Conservation (phyloP, 176 grass and related monocot species). For the Canna indica region DNA sequence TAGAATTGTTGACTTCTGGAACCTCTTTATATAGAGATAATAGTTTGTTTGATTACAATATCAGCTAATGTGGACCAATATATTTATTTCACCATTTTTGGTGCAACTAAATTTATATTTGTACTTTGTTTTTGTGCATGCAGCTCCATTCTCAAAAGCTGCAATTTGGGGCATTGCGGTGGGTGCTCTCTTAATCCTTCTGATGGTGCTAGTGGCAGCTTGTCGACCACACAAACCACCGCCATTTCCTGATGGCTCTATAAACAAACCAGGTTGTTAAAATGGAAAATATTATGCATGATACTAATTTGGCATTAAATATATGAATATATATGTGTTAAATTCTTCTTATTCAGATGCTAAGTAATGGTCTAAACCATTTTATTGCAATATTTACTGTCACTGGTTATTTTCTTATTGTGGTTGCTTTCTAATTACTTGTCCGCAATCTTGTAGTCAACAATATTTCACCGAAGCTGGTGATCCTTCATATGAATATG, state of each 20-base stretch:
- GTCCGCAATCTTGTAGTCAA: constrained; percentile 22
- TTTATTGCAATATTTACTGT: no score
- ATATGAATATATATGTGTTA: no score
- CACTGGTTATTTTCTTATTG: neutral
- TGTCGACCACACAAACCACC: constrained; percentile 45
- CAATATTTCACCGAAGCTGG: constrained; percentile 66
- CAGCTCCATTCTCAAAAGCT: constrained; percentile 54
- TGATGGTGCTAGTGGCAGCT: constrained; percentile 50
- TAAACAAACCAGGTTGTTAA: constrained; percentile 64
- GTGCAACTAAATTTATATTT: neutral
- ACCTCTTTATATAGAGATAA: constrained; percentile 9
- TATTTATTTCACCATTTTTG: neutral
- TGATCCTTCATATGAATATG: constrained; percentile 97
- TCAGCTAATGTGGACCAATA: no score
- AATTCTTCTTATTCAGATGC: neutral
- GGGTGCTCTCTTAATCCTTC: constrained; percentile 47
- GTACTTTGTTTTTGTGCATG: neutral
- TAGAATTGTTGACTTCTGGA: no score
- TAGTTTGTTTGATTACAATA: no score
- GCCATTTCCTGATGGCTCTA: constrained; percentile 35
- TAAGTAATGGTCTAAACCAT: no score
- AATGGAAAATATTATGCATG: no score
- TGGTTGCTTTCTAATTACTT: neutral
- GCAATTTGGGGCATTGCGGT: constrained; percentile 61
- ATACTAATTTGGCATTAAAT: no score